phyloP scores from a whole-genome alignment of 768 basidiomycete genomes.

The Rossbeevera mucosa region DNA sequence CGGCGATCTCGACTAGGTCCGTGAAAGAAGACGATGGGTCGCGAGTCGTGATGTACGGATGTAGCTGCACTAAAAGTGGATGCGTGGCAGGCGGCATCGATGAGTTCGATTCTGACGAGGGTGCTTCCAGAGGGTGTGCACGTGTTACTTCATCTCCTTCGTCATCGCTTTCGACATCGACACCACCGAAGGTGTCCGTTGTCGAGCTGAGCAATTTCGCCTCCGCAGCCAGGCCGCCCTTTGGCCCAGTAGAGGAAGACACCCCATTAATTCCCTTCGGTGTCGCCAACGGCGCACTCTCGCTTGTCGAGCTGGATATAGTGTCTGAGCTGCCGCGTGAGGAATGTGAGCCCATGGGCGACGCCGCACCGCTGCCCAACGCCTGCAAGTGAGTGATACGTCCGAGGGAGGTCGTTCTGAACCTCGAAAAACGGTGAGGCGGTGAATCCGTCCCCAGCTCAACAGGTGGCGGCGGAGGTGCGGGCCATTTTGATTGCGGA shows the following conservation, averaged over 20 bases:
- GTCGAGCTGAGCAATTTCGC: conserved; percentile 26
- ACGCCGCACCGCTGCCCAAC: conserved; percentile 24
- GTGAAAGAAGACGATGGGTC: conserved; percentile 63
- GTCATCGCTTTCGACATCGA: conserved; percentile 10
- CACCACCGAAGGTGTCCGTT: conserved; percentile 38
- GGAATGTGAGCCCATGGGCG: conserved; percentile 48
- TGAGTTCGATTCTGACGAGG: neutral
- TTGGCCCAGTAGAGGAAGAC: conserved; percentile 1
- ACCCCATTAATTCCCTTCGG: conserved; percentile 16
- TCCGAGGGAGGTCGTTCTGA: conserved; percentile 27
- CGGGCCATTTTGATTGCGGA: conserved; percentile 26
- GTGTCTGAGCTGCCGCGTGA: conserved; percentile 33
- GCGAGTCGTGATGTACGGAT: conserved; percentile 49
- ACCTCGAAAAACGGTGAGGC: conserved; percentile 25
- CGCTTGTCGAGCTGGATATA: conserved; percentile 30
- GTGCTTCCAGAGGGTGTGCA: neutral
- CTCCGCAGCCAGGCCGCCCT: conserved; percentile 22
- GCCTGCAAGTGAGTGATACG: conserved; percentile 24
- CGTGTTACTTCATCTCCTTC: conserved; percentile 3
- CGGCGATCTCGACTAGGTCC: conserved; percentile 73
- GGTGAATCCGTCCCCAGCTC: conserved; percentile 22
- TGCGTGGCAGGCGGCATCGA: neutral
- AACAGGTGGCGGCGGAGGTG: conserved; percentile 29
- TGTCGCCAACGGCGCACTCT: conserved; percentile 15
- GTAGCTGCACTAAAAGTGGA: conserved; percentile 42